phyloP scores from a whole-genome alignment of 1,284 basidiomycete species.

The Cutaneotrichosporon dermatis region DNA sequence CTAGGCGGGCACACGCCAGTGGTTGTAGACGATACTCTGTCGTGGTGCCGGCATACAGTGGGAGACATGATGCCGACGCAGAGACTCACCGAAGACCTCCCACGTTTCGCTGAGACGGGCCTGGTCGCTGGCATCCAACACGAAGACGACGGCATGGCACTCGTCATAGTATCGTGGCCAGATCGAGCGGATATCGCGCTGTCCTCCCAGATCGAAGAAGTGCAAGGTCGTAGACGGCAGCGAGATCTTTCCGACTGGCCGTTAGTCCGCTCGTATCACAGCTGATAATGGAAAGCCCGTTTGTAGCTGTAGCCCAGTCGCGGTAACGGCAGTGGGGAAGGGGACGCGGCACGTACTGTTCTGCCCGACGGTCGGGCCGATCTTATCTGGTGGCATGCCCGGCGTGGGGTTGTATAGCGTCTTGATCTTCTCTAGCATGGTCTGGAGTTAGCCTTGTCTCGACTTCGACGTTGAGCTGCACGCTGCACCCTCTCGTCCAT shows the following conservation, averaged over 20 bases:
- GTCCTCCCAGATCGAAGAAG: constrained; percentile 92
- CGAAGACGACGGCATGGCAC: constrained; percentile 87
- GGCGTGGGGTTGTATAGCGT: constrained; percentile 80
- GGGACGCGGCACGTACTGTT: constrained; percentile 63
- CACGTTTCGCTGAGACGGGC: constrained; percentile 82
- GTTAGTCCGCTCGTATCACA: not conserved
- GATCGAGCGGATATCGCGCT: constrained; percentile 81
- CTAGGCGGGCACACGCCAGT: too few relatives aligned
- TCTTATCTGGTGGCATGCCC: constrained; percentile 78
- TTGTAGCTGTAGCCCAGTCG: not conserved
- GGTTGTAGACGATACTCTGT: too few relatives aligned
- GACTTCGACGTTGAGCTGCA: not conserved
- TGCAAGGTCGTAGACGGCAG: constrained; percentile 85
- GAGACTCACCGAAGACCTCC: constrained; percentile 80
- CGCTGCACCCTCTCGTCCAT: too few relatives aligned
- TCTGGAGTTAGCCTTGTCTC: constrained; percentile 52
- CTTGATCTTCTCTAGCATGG: constrained; percentile 86
- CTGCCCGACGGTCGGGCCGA: constrained; percentile 88
- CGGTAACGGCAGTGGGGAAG: not conserved
- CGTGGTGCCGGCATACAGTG: too few relatives aligned
- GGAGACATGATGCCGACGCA: too few relatives aligned
- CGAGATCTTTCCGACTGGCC: constrained; percentile 77
- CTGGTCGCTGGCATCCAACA: constrained; percentile 82
- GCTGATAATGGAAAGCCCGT: too few relatives aligned
- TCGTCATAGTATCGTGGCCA: constrained; percentile 92